These are phyloP conservation scores for Coemansia sp. DNA, from an alignment of 192 early-diverging fungal species.

Conservation along the genomic window DNA sequence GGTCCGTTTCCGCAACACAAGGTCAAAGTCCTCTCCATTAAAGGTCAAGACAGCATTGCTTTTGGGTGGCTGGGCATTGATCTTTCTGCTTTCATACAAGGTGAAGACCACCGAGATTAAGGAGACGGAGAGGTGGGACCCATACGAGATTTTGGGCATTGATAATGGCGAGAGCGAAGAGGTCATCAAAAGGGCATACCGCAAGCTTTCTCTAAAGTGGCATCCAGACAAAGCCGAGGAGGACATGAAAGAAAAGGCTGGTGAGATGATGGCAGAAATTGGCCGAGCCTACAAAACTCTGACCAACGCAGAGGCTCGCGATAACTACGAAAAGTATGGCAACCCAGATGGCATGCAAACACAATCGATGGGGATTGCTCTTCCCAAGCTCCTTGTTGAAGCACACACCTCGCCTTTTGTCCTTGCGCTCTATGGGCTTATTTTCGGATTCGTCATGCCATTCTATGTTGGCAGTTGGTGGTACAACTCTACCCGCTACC, in stretches of 20 bases:
- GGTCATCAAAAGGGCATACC: constrained; percentile 71
- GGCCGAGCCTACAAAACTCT: constrained; percentile 94
- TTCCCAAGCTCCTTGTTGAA: constrained; percentile 89
- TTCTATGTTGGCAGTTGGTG: constrained; percentile 92
- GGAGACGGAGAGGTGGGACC: constrained; percentile 82
- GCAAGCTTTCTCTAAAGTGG: constrained; percentile 69
- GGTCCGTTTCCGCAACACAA: constrained; percentile 31
- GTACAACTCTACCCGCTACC: constrained; percentile 84
- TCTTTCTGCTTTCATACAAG: constrained; percentile 52
- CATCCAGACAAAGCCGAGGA: constrained; percentile 78
- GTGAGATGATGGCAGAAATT: constrained; percentile 79
- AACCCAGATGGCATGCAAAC: constrained; percentile 97
- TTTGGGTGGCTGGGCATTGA: constrained; percentile 43
- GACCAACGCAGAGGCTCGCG: constrained; percentile 86
- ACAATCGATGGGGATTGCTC: constrained; percentile 88
- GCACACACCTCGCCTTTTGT: constrained; percentile 81
- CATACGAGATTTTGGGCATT: constrained; percentile 90
- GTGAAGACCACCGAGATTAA: constrained; percentile 61
- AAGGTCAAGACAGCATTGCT: constrained; percentile 42
- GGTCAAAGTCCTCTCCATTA: constrained; percentile 30
- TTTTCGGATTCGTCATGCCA: constrained; percentile 89
- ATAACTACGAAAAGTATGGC: constrained; percentile 93
- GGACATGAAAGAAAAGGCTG: constrained; percentile 69
- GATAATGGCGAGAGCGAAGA: constrained; percentile 53
- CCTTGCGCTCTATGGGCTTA: constrained; percentile 77